Evolutionary conservation across 1,284 basidiomycete species (phyloP).

Genomic region (Meira miltonrushii): DNA sequence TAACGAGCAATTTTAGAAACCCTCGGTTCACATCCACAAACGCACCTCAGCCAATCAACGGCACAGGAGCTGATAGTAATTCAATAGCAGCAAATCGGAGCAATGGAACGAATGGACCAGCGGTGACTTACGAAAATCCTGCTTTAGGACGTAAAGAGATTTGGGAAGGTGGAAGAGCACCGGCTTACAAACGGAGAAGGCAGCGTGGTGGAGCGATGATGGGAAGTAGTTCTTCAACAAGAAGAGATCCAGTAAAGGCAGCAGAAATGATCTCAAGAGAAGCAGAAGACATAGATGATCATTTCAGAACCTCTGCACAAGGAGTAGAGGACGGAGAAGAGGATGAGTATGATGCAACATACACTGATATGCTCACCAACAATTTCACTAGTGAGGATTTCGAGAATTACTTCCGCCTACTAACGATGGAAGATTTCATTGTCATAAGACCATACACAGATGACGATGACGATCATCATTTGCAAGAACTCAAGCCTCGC

Average conservation of each 20-base stretch:
- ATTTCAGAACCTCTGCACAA: slow-evolving; percentile 52
- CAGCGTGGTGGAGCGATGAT: slow-evolving; percentile 44
- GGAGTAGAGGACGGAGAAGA: slow-evolving; percentile 16
- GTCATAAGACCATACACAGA: slow-evolving; percentile 83
- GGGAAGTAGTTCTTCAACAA: not conserved
- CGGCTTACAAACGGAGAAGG: slow-evolving; percentile 53
- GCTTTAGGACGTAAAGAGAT: slow-evolving; percentile 39
- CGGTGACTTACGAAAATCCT: slow-evolving; percentile 13
- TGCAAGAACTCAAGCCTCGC: slow-evolving; percentile 80
- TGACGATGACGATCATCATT: slow-evolving; percentile 81
- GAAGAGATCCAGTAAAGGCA: slow-evolving; percentile 5
- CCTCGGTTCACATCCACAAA: not conserved
- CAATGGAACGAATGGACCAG: slow-evolving; percentile 16
- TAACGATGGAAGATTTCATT: slow-evolving; percentile 73
- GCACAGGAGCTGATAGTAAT: not conserved
- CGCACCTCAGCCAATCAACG: not conserved
- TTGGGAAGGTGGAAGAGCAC: slow-evolving; percentile 28
- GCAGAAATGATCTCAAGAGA: slow-evolving; percentile 54
- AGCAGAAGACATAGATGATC: slow-evolving; percentile 59
- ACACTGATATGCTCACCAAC: slow-evolving; percentile 11
- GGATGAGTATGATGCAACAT: not conserved
- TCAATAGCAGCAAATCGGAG: too few relatives aligned
- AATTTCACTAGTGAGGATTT: slow-evolving; percentile 58
- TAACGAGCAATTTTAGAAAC: slow-evolving; percentile 29
- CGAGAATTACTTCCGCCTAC: slow-evolving; percentile 73